A percentile compares a stretch with the other conserved stretches of the same genome.
Evolutionary conservation across 2,329 filamentous ascomycete species (phyloP).

Genomic region (Xylaria sp.): DNA sequence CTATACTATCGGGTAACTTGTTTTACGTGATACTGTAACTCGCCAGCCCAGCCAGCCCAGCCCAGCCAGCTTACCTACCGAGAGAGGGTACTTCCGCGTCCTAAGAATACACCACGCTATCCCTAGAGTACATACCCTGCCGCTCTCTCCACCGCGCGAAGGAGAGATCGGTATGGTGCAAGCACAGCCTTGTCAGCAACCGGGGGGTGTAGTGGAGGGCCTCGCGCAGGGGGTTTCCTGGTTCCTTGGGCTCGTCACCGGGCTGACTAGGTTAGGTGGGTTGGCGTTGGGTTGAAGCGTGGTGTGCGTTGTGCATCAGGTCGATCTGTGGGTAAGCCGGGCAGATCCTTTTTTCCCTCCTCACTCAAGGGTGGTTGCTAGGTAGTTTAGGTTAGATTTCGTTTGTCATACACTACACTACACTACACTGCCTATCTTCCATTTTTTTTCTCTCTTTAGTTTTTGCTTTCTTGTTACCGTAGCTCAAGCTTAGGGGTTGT

Average conservation of each 20-base stretch:
- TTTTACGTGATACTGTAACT: conserved; percentile 11
- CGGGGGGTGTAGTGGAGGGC: background rate
- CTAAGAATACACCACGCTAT: conserved; percentile 24
- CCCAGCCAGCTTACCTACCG: conserved; percentile 5
- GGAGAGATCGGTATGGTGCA: conserved; percentile 3
- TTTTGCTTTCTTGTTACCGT: background rate
- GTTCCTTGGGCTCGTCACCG: conserved; percentile 26
- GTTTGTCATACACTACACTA: conserved; percentile 3
- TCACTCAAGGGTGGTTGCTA: background rate
- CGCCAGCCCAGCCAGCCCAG: background rate
- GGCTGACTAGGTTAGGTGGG: conserved; percentile 7
- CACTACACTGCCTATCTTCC: background rate
- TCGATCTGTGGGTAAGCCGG: conserved; percentile 24
- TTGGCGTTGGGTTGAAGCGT: conserved; percentile 3
- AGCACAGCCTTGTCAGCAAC: conserved; percentile 28
- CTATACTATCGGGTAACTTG: background rate
- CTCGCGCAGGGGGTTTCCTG: conserved; percentile 27
- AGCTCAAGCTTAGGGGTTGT: conserved; percentile 4
- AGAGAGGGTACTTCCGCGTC: conserved; percentile 21
- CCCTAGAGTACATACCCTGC: conserved; percentile 9
- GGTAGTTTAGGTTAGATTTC: background rate
- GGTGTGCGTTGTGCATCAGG: conserved; percentile 19
- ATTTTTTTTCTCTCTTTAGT: no score
- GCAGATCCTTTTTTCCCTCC: conserved; percentile 15
- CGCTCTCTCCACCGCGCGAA: background rate